Base-by-base conservation (phyloP, 2,329 filamentous ascomycete genomes). In the Podosphaera fusca region DNA sequence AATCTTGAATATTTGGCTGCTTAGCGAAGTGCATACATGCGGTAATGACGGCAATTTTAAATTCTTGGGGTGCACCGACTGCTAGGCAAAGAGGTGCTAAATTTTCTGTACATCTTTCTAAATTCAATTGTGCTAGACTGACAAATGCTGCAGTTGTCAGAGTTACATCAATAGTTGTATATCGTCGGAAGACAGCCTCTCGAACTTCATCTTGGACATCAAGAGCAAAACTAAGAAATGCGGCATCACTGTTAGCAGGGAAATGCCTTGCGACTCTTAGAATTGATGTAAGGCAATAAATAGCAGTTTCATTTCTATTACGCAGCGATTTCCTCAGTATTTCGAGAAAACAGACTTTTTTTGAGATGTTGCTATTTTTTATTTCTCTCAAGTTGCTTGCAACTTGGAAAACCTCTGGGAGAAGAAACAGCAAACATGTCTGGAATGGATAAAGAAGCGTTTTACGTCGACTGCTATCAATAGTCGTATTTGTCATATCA, bases 371-470 rank as follows among this genome's bases (percentile, higher is more conserved):
- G 57, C 74, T 73, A 61, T 75, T 77, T 65, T 81, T 83, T 35
- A 75, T 74, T 60, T 83, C 80, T 58, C 79, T 74, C 65, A 84
- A 71, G 66, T 81, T 81, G 67, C 79, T 82, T 33, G 80, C 81
- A 38, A 84, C 79, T 67, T 83, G 79, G 61, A 85, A 85, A 4
- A 84, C 78, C 61, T 85, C 81, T 3, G 81, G 81, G 7, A 83
- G 69, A 7, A 85, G 71, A 58, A 84, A 75, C 8, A 84, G 68
- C 3, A 85, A 69, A 10, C 76, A 74, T 1, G 75, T 79, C 64
- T 84, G 81, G 55, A 85, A 71, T 14, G 81, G 80, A 62, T 76
- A 81, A 29, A 83, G 69, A 36, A 78, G 69, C 2, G 72, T 72
- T 61, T 74, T 78, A 53, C 76, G 73, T 60, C 74, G 74, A 42